A percentile compares a stretch with the other conserved stretches of the same genome.
Conservation (phyloP, 495 filamentous ascomycete species). For the Aspergillus heteromorphus region DNA sequence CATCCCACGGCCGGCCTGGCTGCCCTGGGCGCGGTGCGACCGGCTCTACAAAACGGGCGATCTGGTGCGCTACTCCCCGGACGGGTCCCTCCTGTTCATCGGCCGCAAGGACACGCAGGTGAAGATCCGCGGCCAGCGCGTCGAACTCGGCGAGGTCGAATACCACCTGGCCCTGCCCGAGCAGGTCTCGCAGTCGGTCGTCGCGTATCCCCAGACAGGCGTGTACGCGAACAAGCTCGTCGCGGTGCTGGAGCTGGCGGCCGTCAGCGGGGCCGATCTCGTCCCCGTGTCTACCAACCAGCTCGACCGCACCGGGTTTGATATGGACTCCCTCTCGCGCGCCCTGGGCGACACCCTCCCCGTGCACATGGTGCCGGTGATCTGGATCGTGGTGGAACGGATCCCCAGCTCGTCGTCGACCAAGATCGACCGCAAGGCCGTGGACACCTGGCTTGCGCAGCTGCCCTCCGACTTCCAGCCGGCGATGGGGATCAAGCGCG, state of each 20-base stretch:
- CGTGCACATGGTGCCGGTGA: constrained; percentile 35
- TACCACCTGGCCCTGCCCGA: constrained; percentile 27
- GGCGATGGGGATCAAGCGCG: constrained; percentile 5
- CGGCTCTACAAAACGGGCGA: constrained; percentile 35
- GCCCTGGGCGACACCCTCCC: constrained; percentile 9
- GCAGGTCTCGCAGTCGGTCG: constrained; percentile 2
- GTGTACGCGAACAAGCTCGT: constrained; percentile 11
- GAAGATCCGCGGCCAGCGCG: constrained; percentile 39
- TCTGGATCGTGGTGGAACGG: constrained; percentile 27
- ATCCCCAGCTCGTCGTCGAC: constrained; percentile 32
- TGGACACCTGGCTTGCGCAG: not conserved
- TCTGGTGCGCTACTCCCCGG: constrained; percentile 18
- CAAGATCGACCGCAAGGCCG: constrained; percentile 28
- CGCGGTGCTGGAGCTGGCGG: not conserved
- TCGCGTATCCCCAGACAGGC: constrained; percentile 18
- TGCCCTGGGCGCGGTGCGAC: constrained; percentile 8
- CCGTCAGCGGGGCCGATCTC: not conserved
- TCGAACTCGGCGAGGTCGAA: constrained; percentile 42
- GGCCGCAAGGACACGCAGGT: constrained; percentile 37
- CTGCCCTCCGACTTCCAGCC: constrained; percentile 13
- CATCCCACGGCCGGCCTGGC: constrained; percentile 45
- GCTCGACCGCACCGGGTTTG: not conserved
- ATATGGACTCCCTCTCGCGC: too few species aligned
- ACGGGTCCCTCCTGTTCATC: constrained; percentile 20
- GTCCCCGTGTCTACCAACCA: not conserved